These are phyloP conservation scores for Terana coerulea DNA, from an alignment of 768 basidiomycete genomes.

Conservation along the genomic window DNA sequence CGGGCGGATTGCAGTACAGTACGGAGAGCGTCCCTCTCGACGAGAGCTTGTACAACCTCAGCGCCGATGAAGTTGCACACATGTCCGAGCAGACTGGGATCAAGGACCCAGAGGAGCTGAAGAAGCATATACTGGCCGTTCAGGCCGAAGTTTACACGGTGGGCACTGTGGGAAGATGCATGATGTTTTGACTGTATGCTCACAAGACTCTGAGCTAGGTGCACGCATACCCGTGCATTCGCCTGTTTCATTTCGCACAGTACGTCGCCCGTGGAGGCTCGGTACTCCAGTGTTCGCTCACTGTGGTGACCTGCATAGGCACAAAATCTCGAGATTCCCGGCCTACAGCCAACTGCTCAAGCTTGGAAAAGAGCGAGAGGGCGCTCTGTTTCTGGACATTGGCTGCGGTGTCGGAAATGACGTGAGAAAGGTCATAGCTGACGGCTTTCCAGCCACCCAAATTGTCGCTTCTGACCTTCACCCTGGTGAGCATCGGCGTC, in stretches of 20 bases:
- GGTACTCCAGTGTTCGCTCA: not conserved
- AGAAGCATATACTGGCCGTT: conserved; percentile 25
- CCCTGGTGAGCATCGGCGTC: conserved; percentile 24
- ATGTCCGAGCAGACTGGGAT: conserved; percentile 26
- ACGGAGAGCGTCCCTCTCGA: not conserved
- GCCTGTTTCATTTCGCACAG: conserved; percentile 22
- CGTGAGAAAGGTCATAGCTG: conserved; percentile 35
- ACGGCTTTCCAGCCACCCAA: conserved; percentile 40
- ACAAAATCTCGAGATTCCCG: conserved; percentile 22
- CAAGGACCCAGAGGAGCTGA: conserved; percentile 26
- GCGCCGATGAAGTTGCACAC: conserved; percentile 15
- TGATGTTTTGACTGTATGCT: too few species aligned
- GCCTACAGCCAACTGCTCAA: conserved; percentile 28
- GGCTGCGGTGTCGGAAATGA: conserved; percentile 47
- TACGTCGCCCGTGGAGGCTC: not conserved
- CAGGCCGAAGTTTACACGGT: conserved; percentile 29
- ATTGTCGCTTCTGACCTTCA: conserved; percentile 36
- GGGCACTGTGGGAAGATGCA: not conserved
- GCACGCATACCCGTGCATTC: conserved; percentile 30
- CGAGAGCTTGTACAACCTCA: conserved; percentile 14
- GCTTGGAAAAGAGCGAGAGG: conserved; percentile 32
- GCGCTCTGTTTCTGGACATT: conserved; percentile 40
- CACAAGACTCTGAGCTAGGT: too few species aligned
- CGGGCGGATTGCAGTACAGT: not conserved
- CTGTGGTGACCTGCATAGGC: conserved; percentile 9